Base-by-base conservation (phyloP, 129 eudicot species). In the Apium graveolens region DNA sequence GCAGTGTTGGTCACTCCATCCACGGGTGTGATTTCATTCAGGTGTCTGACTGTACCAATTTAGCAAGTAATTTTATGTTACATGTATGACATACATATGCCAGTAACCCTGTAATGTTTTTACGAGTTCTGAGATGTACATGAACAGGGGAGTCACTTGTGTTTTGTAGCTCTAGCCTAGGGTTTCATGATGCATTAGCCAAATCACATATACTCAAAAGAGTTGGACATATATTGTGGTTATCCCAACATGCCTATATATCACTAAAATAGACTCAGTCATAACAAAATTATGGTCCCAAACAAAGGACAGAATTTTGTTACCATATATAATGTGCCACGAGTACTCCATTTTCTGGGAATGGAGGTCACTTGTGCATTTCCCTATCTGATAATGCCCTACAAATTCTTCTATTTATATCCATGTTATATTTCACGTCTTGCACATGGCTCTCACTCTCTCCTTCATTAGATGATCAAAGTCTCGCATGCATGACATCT, bases 331-430 rank as follows among this genome's bases (percentile, higher is more conserved):
- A 29, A 70, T 70, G 46, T 70, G 46, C 46, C 46, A 38, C 74
- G 27, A 70, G 14, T 37, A 31, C 46, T 70, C 74, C 46, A 70
- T 69, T 11, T 35, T 18, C 10, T 11, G 43, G 74, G 74, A 37
- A 69, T 70, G 74, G 5, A 35, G 39, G 74, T 70, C n/a, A 20
- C 27, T 70, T 29, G 44, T 37, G 74, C 74, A 70, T 37, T 70
- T 70, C 73, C 14, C 44, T 37, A 9, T 70, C 74, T 70, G 29
- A 37, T 65, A 17, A 66, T 5, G 42, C 45, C 74, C 31, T 21
- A 21, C 8, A 32, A 32, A 17, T 38, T 35, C 44, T 70, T 38
- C 10, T 70, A 37, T 18, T 2, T 38, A 38, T n/a, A 7, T 57
- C 31, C 62, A 51, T 69, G 42, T 31, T 34, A 69, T 69, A 35